Percentiles rank a stretch among this genome's conserved stretches.
Evolutionary conservation across 495 filamentous ascomycete species (phyloP).

Genomic region (Hypoxylon trugodes): DNA sequence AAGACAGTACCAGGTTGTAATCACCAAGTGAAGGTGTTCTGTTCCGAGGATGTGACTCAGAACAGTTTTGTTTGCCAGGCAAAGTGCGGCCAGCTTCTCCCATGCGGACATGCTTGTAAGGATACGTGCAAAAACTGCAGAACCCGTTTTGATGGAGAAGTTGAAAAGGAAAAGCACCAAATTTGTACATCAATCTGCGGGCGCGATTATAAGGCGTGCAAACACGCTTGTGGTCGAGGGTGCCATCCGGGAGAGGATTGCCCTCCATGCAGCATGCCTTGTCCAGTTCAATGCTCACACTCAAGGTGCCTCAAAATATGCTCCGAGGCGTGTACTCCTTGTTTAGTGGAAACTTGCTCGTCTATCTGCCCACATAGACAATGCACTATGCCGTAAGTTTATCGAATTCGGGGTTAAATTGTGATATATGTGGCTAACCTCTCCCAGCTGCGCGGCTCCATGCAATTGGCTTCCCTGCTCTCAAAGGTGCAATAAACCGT

Average conservation of each 20-base stretch:
- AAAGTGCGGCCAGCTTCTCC: constrained; percentile 55
- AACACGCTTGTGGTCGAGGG: constrained; percentile 59
- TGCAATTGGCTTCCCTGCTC: constrained; percentile 73
- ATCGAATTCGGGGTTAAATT: neutral
- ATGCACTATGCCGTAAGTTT: constrained; percentile 63
- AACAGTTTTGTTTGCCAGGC: constrained; percentile 54
- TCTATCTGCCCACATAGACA: constrained; percentile 63
- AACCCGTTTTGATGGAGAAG: constrained; percentile 33
- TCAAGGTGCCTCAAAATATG: constrained; percentile 65
- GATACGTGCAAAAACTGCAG: constrained; percentile 61
- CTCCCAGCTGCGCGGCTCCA: constrained; percentile 64
- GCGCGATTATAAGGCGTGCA: constrained; percentile 63
- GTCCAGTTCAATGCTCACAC: constrained; percentile 68
- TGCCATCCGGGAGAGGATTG: constrained; percentile 66
- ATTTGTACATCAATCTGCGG: constrained; percentile 38
- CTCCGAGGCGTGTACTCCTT: constrained; percentile 69
- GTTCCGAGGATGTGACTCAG: constrained; percentile 53
- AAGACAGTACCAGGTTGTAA: constrained; percentile 60
- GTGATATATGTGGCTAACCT: neutral
- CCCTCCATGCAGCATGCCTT: constrained; percentile 60
- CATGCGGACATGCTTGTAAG: constrained; percentile 71
- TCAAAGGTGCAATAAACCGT: constrained; percentile 57
- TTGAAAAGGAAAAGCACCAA: constrained; percentile 51
- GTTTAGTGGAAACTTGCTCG: constrained; percentile 60
- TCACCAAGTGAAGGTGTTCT: constrained; percentile 62